These are phyloP conservation scores for Acacia crassicarpa DNA, from an alignment of 306 rosid species.

Conservation along the genomic window DNA sequence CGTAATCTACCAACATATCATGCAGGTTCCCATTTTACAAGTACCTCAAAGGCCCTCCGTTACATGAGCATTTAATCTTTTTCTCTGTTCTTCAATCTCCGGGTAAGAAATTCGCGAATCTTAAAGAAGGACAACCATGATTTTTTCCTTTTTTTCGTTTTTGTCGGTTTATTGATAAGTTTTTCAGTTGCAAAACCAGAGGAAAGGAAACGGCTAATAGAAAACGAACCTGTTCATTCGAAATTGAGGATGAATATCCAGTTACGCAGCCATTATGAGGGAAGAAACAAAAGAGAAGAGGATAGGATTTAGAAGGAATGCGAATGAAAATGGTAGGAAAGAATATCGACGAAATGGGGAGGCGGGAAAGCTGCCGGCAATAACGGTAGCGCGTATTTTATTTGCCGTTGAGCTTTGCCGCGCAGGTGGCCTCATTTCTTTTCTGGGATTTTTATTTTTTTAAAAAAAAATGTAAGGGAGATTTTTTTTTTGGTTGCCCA, in stretches of 20 bases:
- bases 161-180: neutral
- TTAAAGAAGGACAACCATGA: neutral
- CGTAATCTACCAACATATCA: neutral
- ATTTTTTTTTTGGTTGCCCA: too few species aligned
- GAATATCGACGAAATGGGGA: conserved; percentile 23
- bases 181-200: neutral
- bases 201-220: neutral
- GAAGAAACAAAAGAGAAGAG: neutral
- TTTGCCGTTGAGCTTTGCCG: conserved; percentile 23
- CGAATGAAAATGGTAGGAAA: conserved; percentile 20
- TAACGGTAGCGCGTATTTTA: conserved; percentile 16
- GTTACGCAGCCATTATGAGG: neutral
- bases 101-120: neutral
- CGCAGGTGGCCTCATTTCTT: neutral
- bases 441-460: neutral
- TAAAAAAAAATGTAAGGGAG: neutral
- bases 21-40: neutral
- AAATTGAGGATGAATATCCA: neutral
- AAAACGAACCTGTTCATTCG: conserved; percentile 28
- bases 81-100: neutral
- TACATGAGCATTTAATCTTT: neutral
- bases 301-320: conserved; percentile 17
- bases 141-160: neutral
- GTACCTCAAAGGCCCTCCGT: neutral
- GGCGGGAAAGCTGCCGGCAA: conserved; percentile 49